Percentiles rank a stretch among this genome's conserved stretches.
Evolutionary conservation across 805 yeast genomes (phyloP).

Genomic region (Wickerhamiella qilinensis): DNA sequence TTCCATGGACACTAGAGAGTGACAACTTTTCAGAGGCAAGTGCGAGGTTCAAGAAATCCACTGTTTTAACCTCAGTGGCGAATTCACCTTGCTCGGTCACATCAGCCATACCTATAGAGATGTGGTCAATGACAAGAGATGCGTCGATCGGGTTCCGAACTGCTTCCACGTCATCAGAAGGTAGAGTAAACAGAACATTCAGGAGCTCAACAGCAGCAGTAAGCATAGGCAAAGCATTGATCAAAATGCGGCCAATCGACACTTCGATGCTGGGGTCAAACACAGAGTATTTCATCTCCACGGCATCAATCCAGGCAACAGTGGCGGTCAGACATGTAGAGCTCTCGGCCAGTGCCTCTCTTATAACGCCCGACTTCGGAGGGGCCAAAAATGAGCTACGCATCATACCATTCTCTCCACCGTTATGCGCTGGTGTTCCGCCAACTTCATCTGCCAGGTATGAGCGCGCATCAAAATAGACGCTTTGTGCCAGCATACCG

Average conservation of each 20-base stretch:
- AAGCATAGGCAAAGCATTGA: background rate
- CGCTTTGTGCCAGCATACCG: too few species aligned
- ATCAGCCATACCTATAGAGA: background rate
- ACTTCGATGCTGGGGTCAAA: background rate
- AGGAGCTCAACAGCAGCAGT: background rate
- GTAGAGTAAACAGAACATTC: background rate
- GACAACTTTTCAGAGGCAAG: background rate
- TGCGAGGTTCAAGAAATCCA: background rate
- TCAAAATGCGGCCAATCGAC: background rate
- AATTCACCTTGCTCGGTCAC: background rate
- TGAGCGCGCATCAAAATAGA: background rate
- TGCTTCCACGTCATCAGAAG: background rate
- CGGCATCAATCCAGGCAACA: background rate
- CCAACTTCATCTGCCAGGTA: background rate
- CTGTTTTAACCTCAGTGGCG: background rate
- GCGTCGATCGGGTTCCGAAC: background rate
- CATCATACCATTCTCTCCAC: background rate
- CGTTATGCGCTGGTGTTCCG: background rate
- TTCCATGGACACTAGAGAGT: constrained; percentile 3
- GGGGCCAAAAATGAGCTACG: background rate
- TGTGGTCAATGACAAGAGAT: background rate
- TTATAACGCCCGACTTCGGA: background rate
- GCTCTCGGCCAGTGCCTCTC: background rate
- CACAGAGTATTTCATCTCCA: background rate
- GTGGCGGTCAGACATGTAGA: background rate